phyloP scores from a whole-genome alignment of 257 asterid genomes.

The Forsythia suspensa region DNA sequence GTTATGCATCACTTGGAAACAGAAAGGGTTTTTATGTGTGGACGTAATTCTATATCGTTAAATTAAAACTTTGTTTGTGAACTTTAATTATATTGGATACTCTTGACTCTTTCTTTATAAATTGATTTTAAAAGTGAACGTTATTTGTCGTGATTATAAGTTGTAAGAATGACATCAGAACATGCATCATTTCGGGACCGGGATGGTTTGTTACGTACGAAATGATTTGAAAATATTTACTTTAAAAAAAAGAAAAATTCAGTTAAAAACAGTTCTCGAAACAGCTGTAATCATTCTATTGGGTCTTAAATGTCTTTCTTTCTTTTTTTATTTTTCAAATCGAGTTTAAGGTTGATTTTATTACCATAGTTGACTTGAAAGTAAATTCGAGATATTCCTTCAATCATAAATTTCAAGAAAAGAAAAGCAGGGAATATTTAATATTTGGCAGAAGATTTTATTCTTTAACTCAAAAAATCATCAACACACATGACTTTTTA shows the following conservation, averaged over 20 bases:
- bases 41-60: background rate
- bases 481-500: background rate
- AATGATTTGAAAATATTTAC: no score
- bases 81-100: background rate
- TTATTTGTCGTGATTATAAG: background rate
- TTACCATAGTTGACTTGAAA: background rate
- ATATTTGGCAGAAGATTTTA: background rate
- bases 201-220: no score
- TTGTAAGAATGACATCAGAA: background rate
- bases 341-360: background rate
- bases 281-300: no score
- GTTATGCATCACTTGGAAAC: constrained; percentile 9
- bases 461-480: background rate
- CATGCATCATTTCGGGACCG: no score
- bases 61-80: background rate
- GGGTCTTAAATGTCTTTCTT: no score
- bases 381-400: no score
- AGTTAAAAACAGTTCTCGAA: no score
- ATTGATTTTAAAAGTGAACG: background rate
- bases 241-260: no score
- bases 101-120: background rate
- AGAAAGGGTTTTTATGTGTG: background rate
- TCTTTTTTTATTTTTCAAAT: background rate
- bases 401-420: background rate
- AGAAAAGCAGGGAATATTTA: background rate